These are phyloP conservation scores for Apiospora marii DNA, from an alignment of 2,329 filamentous ascomycete genomes.

Conservation along the genomic window DNA sequence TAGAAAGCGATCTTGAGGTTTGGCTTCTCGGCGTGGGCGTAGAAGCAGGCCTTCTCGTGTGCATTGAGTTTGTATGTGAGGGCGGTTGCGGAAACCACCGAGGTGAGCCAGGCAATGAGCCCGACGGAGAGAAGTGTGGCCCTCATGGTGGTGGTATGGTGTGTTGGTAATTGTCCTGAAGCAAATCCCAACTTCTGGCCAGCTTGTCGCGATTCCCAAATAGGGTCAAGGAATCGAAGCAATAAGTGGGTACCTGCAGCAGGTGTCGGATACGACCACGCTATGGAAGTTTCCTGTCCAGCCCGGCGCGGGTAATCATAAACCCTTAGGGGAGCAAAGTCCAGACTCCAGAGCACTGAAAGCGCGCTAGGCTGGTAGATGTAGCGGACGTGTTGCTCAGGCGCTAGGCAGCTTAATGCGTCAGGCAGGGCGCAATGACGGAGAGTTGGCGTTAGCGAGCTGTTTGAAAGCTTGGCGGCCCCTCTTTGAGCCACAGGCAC, in stretches of 20 bases:
- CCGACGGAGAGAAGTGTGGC: constrained; percentile 67
- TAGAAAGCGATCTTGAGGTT: constrained; percentile 96
- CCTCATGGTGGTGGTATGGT: constrained; percentile 65
- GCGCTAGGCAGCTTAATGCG: background rate
- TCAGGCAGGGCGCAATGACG: constrained; percentile 16
- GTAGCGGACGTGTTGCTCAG: constrained; percentile 21
- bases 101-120: constrained; percentile 75
- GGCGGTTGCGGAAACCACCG: constrained; percentile 82
- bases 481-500: constrained; percentile 1
- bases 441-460: constrained; percentile 12
- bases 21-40: constrained; percentile 76
- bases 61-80: constrained; percentile 91
- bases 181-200: constrained; percentile 30
- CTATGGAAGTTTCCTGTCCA: constrained; percentile 16
- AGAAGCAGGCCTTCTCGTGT: constrained; percentile 97
- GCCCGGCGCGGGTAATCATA: constrained; percentile 28
- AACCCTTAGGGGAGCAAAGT: constrained; percentile 2
- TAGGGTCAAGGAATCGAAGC: constrained; percentile 18
- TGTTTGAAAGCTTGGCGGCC: constrained; percentile 1
- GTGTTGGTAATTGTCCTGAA: constrained; percentile 25
- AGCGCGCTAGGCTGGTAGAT: background rate
- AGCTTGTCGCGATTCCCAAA: constrained; percentile 31
- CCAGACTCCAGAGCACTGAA: too few species aligned
- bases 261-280: constrained; percentile 26
- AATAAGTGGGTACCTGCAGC: background rate